These are phyloP conservation scores for Prunus fruticosa DNA, from an alignment of 306 rosid species.

Conservation along the genomic window DNA sequence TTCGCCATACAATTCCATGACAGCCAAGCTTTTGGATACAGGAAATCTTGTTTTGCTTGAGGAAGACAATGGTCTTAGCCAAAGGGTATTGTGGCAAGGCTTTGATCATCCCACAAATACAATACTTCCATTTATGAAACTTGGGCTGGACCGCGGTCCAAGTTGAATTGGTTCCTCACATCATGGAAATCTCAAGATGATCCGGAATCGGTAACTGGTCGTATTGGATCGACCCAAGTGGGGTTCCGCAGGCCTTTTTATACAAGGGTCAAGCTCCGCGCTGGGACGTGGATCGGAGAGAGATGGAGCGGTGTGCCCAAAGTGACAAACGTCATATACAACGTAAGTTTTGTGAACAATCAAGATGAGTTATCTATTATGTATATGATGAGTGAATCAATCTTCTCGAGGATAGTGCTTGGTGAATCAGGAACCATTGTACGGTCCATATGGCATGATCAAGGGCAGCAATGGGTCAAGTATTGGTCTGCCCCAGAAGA, in stretches of 20 bases:
- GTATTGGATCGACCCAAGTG: not conserved
- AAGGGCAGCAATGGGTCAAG: conserved; percentile 25
- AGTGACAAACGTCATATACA: no score
- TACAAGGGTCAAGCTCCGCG: no score
- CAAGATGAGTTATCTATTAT: not conserved
- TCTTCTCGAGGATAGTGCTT: conserved; percentile 1
- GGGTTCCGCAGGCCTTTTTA: no score
- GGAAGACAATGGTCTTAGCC: no score
- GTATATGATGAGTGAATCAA: not conserved
- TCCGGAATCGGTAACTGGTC: conserved; percentile 30
- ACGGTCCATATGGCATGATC: conserved; percentile 30
- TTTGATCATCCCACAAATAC: conserved; percentile 48
- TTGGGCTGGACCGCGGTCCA: conserved; percentile 16
- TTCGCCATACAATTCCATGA: not conserved
- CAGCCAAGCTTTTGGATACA: conserved; percentile 19
- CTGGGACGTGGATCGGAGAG: no score
- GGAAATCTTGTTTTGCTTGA: conserved; percentile 22
- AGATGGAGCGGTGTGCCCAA: no score
- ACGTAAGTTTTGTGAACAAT: conserved; percentile 4
- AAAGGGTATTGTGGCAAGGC: conserved; percentile 44
- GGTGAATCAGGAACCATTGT: conserved; percentile 19
- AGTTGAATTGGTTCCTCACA: conserved; percentile 6
- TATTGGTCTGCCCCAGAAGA: conserved; percentile 33
- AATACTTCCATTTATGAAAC: conserved; percentile 28
- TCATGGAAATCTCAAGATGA: conserved; percentile 37